Evolutionary conservation across 371 early-diverging fungal species (phyloP).

Genomic region (Rhizopus sp.): DNA sequence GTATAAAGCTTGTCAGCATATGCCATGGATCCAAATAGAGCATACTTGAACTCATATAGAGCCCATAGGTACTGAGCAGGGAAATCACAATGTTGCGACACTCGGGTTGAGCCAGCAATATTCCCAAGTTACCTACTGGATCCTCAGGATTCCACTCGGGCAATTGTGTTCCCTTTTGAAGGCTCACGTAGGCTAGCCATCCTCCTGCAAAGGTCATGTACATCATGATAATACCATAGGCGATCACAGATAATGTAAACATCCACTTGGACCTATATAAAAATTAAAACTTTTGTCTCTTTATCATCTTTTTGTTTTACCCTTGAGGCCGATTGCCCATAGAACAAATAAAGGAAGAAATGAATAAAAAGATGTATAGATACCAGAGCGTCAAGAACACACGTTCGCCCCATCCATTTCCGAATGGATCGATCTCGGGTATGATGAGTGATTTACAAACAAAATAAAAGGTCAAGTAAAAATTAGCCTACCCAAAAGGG

Average conservation of each 20-base stretch:
- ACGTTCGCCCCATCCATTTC: constrained; percentile 59
- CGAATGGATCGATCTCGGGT: constrained; percentile 67
- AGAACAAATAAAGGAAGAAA: constrained; percentile 80
- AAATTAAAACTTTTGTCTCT: constrained; percentile 13
- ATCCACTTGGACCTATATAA: constrained; percentile 52
- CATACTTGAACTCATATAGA: constrained; percentile 80
- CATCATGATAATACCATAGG: constrained; percentile 56
- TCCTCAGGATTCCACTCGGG: constrained; percentile 24
- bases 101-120: constrained; percentile 40
- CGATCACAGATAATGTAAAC: constrained; percentile 54
- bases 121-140: constrained; percentile 15
- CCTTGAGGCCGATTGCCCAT: constrained; percentile 95
- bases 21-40: constrained; percentile 92
- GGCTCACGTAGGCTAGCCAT: constrained; percentile 45
- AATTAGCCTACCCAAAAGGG: constrained; percentile 59
- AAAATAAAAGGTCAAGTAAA: constrained; percentile 88
- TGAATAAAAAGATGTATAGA: constrained; percentile 75
- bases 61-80: constrained; percentile 78
- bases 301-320: constrained; percentile 49
- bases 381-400: constrained; percentile 67
- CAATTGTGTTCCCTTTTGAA: constrained; percentile 24
- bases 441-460: constrained; percentile 63
- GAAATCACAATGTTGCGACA: constrained; percentile 84
- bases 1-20: constrained; percentile 86
- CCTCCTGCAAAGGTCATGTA: constrained; percentile 59